Base-by-base conservation (phyloP, 2,329 filamentous ascomycete species). In the Xylaria digitata region DNA sequence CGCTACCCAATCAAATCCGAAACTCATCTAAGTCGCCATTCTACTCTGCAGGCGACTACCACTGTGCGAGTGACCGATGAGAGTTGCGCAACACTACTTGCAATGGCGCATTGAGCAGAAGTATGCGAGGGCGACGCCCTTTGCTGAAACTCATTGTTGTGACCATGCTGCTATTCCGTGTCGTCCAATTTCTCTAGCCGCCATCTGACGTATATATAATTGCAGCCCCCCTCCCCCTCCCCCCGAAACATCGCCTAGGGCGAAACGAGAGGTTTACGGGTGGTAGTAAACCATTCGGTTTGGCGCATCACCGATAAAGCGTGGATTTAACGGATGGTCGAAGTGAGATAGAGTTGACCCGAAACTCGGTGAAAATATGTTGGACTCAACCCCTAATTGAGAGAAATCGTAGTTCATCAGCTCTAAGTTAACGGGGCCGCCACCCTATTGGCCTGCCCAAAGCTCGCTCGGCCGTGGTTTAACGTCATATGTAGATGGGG, bases 401-500 rank as follows among this genome's bases (percentile, higher is more conserved):
- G 40, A 55, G 4, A 65, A 55, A 21, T 63, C 32, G 43, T 42
- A 34, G 13, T 62, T 40, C 30, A 53, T 55, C 58, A 48, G 61
- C 59, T 61, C 61, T 21, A 61, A 69, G 64, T 46, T 19, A 37
- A 49, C 46, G 43, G 48, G 64, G 60, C 62, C 15, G 69, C 70
- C 66, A 70, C 43, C 65, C 71, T 73, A 73, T 65, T 70, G 71
- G 65, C 70, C 67, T 59, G 66, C 72, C 75, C 74, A 76, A 30
- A 76, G 65, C 61, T 74, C 73, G 58, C 68, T 73, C 71, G 83
- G 81, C 66, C 85, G 83, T 64, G 87, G 83, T 78, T 89, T 90
- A 69, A 87, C 82, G 50, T 90, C 88, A 72, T 90, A 91, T 63
- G 86, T 83, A 61, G 77, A 71, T 42, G 76, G 74, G 3, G 61